Percentiles rank a stretch among this genome's conserved stretches.
Conservation (phyloP, 208 protist genomes). For the Trichomonas vaginalis region DNA sequence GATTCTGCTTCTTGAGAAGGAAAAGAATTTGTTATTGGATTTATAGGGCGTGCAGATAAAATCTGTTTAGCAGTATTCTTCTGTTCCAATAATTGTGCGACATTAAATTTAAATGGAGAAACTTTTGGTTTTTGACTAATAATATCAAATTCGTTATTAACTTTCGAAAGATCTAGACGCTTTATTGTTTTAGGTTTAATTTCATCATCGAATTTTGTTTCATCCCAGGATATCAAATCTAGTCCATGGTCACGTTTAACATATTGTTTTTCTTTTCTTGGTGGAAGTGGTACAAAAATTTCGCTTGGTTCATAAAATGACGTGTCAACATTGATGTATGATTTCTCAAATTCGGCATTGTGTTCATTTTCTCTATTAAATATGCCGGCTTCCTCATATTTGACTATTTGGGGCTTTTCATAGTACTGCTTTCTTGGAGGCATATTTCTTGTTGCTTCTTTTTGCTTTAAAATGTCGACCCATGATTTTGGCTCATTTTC, state of each 20-base stretch:
- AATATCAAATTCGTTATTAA: background rate
- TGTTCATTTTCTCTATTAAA: background rate
- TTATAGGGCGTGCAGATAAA: background rate
- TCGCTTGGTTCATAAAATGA: background rate
- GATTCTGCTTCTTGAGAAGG: background rate
- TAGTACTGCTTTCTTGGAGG: background rate
- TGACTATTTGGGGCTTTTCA: background rate
- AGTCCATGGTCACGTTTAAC: background rate
- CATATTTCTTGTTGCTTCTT: background rate
- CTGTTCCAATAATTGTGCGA: background rate
- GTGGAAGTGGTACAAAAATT: background rate
- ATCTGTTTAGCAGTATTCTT: background rate
- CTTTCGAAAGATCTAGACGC: background rate
- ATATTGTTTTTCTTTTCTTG: background rate
- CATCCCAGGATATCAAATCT: background rate
- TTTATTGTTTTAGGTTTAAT: background rate
- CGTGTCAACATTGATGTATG: background rate
- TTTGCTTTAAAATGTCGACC: background rate
- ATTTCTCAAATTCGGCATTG: background rate
- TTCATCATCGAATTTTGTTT: background rate
- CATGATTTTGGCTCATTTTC: background rate
- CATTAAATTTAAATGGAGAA: background rate
- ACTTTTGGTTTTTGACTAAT: background rate
- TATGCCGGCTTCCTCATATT: background rate
- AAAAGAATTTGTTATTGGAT: conserved; percentile 16